These are phyloP conservation scores for Candida frijolesensis DNA, from an alignment of 1,139 yeast species.

Conservation along the genomic window DNA sequence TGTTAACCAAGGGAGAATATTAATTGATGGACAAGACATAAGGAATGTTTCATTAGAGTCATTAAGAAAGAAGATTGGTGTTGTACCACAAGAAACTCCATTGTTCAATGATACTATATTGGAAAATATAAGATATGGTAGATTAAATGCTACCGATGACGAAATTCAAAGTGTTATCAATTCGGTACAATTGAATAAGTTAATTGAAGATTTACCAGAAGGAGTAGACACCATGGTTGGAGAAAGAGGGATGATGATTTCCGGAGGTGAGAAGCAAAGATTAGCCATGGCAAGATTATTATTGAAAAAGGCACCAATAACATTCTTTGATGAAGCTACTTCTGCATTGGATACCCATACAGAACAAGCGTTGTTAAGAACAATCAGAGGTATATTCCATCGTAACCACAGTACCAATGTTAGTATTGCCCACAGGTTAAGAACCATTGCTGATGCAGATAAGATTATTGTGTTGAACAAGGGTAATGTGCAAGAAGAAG, in stretches of 20 bases:
- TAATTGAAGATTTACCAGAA: slow-evolving; percentile 75
- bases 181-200: slow-evolving; percentile 66
- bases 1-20: slow-evolving; percentile 71
- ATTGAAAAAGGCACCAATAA: slow-evolving; percentile 82
- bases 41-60: slow-evolving; percentile 74
- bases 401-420: slow-evolving; percentile 70
- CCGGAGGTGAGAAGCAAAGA: slow-evolving; percentile 98
- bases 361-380: slow-evolving; percentile 77
- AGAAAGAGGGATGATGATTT: slow-evolving; percentile 96
- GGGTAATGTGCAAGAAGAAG: slow-evolving; percentile 86
- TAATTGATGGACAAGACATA: slow-evolving; percentile 90
- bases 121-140: slow-evolving; percentile 88
- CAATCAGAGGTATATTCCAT: slow-evolving; percentile 64
- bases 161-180: slow-evolving; percentile 68
- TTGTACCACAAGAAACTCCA: slow-evolving; percentile 98
- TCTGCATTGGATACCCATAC: slow-evolving; percentile 97
- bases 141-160: slow-evolving; percentile 69
- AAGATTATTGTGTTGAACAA: slow-evolving; percentile 83
- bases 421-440: slow-evolving; percentile 88
- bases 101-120: slow-evolving; percentile 86
- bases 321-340: slow-evolving; percentile 96
- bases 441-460: slow-evolving; percentile 94
- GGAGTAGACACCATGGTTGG: slow-evolving; percentile 92
- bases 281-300: slow-evolving; percentile 89
- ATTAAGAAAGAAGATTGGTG: slow-evolving; percentile 75